Conservation (phyloP, 2,329 filamentous ascomycete genomes). For the Xenosphaeropsis pyriputrescens region DNA sequence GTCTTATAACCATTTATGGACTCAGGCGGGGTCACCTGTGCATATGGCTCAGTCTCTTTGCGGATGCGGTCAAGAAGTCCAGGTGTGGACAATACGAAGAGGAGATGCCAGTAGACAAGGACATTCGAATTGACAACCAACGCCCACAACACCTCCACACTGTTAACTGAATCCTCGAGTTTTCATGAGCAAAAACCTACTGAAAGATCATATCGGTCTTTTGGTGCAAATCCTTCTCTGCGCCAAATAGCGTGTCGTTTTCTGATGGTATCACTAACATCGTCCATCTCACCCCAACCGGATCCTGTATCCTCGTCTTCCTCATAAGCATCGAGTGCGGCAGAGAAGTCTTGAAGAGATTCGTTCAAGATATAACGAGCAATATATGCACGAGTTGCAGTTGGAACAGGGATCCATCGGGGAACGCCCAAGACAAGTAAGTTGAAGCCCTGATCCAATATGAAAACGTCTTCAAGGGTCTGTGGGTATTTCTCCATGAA, state of each 20-base stretch:
- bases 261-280: slow-evolving; percentile 28
- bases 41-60: slow-evolving; percentile 27
- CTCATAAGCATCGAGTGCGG: slow-evolving; percentile 24
- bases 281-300: slow-evolving; percentile 29
- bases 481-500: slow-evolving; percentile 34
- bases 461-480: slow-evolving; percentile 38
- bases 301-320: slow-evolving; percentile 23
- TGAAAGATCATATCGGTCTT: slow-evolving; percentile 28
- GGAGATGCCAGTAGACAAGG: slow-evolving; percentile 34
- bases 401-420: slow-evolving; percentile 36
- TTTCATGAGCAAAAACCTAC: slow-evolving; percentile 6
- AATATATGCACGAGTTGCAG: slow-evolving; percentile 29
- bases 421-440: slow-evolving; percentile 38
- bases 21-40: slow-evolving; percentile 18
- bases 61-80: slow-evolving; percentile 25
- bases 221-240: slow-evolving; percentile 19
- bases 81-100: slow-evolving; percentile 26
- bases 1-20: slow-evolving; percentile 14
- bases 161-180: background rate
- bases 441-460: slow-evolving; percentile 36
- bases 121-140: slow-evolving; percentile 35
- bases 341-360: slow-evolving; percentile 24
- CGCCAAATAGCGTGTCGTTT: slow-evolving; percentile 24
- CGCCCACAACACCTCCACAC: slow-evolving; percentile 31
- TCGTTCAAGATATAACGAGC: slow-evolving; percentile 25